These are phyloP conservation scores for Coemansia javaensis DNA, from an alignment of 192 early-diverging fungal genomes.

Conservation along the genomic window DNA sequence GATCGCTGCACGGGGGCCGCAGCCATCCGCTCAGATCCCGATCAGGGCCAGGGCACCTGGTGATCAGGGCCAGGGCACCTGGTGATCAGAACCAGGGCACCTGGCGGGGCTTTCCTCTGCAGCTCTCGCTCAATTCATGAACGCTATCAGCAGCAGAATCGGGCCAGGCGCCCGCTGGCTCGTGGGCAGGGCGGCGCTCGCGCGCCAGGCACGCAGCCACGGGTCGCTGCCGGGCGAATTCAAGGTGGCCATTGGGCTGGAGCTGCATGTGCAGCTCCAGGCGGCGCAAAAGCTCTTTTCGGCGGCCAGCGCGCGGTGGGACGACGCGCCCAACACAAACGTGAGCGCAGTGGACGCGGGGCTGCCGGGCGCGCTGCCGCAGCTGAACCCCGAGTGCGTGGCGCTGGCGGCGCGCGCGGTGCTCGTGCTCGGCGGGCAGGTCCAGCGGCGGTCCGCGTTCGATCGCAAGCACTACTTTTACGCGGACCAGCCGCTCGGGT, in stretches of 20 bases:
- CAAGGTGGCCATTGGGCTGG: slow-evolving; percentile 79
- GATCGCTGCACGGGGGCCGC: too few relatives aligned
- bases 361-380: slow-evolving; percentile 80
- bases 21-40: too few relatives aligned
- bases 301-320: slow-evolving; percentile 35
- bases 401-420: slow-evolving; percentile 68
- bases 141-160: too few relatives aligned
- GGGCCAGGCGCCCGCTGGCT: too few relatives aligned
- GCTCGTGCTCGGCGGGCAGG: slow-evolving; percentile 60
- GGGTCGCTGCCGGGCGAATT: too few relatives aligned
- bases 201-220: too few relatives aligned
- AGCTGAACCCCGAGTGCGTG: slow-evolving; percentile 70
- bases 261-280: slow-evolving; percentile 82
- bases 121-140: too few relatives aligned
- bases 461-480: slow-evolving; percentile 98
- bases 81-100: too few relatives aligned
- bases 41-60: too few relatives aligned
- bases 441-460: slow-evolving; percentile 67
- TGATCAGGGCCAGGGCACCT: too few relatives aligned
- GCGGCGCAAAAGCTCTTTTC: slow-evolving; percentile 83
- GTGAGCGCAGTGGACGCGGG: slow-evolving; percentile 75
- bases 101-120: too few relatives aligned
- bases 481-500: slow-evolving; percentile 85
- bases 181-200: too few relatives aligned
- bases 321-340: slow-evolving; percentile 66